phyloP scores from a whole-genome alignment of 2,329 filamentous ascomycete species.

The Colletotrichum noveboracense region DNA sequence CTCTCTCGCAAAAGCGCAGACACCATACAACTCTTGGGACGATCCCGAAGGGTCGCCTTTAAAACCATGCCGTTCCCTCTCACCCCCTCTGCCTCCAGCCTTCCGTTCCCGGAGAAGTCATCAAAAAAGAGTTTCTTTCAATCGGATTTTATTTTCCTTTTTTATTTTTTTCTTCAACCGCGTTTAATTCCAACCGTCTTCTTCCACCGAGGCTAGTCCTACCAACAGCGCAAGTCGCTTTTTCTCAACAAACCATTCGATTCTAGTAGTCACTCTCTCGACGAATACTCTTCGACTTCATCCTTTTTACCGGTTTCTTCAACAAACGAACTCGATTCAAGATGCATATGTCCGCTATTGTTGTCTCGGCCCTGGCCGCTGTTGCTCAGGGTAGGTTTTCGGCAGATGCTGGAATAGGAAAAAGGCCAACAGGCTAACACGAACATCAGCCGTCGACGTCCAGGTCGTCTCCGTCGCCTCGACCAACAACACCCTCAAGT shows the following conservation, averaged over 20 bases:
- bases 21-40: slow-evolving; percentile 28
- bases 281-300: background rate
- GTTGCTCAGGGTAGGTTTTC: slow-evolving; percentile 47
- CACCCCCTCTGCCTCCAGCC: slow-evolving; percentile 30
- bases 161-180: slow-evolving; percentile 30
- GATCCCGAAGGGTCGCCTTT: slow-evolving; percentile 43
- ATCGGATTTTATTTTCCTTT: slow-evolving; percentile 9
- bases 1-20: background rate
- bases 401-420: background rate
- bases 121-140: background rate
- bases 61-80: slow-evolving; percentile 44
- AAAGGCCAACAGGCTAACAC: slow-evolving; percentile 5
- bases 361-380: slow-evolving; percentile 52
- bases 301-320: slow-evolving; percentile 25
- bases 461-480: slow-evolving; percentile 71
- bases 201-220: slow-evolving; percentile 55
- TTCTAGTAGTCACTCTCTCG: slow-evolving; percentile 29
- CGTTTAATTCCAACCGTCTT: slow-evolving; percentile 24
- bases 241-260: slow-evolving; percentile 3
- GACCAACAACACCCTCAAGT: slow-evolving; percentile 61
- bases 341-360: slow-evolving; percentile 58
- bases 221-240: slow-evolving; percentile 52
- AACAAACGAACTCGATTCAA: slow-evolving; percentile 36
- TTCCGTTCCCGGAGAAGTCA: slow-evolving; percentile 8
- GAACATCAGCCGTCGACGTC: slow-evolving; percentile 42